Evolutionary conservation across 225 moss, liverwort and hornwort genomes (phyloP).

Genomic region (Climacium dendroides): DNA sequence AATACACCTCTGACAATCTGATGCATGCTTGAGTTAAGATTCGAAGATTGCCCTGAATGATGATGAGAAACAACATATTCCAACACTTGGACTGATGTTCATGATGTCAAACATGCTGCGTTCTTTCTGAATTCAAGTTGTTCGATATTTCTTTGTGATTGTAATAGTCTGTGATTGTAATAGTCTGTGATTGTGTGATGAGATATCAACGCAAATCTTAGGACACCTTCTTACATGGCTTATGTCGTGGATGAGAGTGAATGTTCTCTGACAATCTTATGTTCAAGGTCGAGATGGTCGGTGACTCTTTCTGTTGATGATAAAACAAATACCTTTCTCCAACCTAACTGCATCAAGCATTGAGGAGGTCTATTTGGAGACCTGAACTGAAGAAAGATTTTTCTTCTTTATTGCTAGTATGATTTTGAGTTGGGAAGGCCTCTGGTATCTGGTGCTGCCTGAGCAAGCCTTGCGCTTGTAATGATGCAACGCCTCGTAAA

Average conservation of each 20-base stretch:
- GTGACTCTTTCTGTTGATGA: neutral
- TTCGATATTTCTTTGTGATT: accelerated
- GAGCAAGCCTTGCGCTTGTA: neutral
- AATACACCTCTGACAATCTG: slow-evolving; percentile 14
- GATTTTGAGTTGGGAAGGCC: neutral
- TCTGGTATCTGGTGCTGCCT: neutral
- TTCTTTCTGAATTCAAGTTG: slow-evolving; percentile 16
- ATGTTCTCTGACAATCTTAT: neutral
- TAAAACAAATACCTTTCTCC: slow-evolving; percentile 10
- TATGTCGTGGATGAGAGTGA: slow-evolving; percentile 5
- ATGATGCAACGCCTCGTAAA: neutral
- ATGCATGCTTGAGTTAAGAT: neutral
- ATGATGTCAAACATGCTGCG: slow-evolving; percentile 23
- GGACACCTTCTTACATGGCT: slow-evolving; percentile 16
- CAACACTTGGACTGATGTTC: slow-evolving; percentile 35
- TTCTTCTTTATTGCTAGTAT: accelerated
- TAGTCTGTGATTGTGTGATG: neutral
- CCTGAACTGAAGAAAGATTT: neutral
- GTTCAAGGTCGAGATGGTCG: accelerated
- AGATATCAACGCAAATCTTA: slow-evolving; percentile 7
- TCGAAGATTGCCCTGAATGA: neutral
- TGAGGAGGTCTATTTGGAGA: slow-evolving; percentile 4
- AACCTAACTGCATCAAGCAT: neutral
- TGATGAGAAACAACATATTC: slow-evolving; percentile 21
- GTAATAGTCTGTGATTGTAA: neutral